Base-by-base conservation (phyloP, 345 rosid species). In the Firmiana major region DNA sequence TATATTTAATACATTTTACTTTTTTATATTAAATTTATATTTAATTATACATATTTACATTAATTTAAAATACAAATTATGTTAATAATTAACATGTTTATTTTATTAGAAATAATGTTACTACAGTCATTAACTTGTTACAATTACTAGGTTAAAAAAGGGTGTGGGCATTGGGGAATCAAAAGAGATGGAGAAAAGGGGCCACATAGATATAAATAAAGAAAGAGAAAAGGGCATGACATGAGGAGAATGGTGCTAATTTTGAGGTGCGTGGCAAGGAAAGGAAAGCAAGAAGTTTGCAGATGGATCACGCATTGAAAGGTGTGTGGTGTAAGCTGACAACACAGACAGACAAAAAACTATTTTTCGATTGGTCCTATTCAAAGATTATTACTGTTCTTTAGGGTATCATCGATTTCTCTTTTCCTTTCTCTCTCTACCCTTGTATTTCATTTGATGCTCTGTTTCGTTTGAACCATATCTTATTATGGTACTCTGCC, bases 381-480 rank as follows among this genome's bases (percentile, higher is more conserved):
- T 57, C 62, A 22, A 21, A 55, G 1, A 55, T 21, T 21, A 7
- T n/a, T 21, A 55, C 7, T 43, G 1, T 63, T 36, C 12, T 67
- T 22, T 46, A 24, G 21, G 57, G 43, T 34, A 49, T 28, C n/a
- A 16, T 71, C 9, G 1, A 21, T 49, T 28, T 21, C 9, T 19
- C n/a, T 1, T 38, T 21, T 11, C 3, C 53, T 13, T 0, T 9
- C 13, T 57, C 28, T 24, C 5, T 19, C 38, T 22, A 5, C 3
- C 65, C 68, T 79, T 68, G 75, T 67, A 53, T 48, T 42, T 63
- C 28, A 79, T n/a, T n/a, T n/a, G n/a, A n/a, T n/a, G n/a, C 79
- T 77, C 71, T 64, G 70, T 13, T 22, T n/a, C 55, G 31, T 46
- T 12, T 9, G 3, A 9, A 38, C 9, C 7, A 51, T 51, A 19